phyloP scores from a whole-genome alignment of 768 basidiomycete species.

The Mycena venus region DNA sequence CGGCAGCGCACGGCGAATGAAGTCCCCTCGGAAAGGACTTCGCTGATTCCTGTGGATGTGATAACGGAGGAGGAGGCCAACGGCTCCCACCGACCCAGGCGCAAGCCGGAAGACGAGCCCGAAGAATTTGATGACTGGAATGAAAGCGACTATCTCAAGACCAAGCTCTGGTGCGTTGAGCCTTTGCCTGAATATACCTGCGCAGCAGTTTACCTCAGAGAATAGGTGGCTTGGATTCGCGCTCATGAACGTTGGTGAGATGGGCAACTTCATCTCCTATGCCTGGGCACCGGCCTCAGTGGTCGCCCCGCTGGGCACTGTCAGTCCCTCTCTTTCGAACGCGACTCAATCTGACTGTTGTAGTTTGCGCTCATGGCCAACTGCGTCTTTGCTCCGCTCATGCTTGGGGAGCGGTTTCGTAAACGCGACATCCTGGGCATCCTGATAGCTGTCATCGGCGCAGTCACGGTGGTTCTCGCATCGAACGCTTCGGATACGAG shows the following conservation, averaged over 20 bases:
- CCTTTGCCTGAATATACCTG: not conserved
- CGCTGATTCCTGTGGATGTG: constrained; percentile 56
- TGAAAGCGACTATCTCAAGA: constrained; percentile 85
- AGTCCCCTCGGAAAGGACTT: constrained; percentile 29
- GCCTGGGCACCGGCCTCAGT: constrained; percentile 93
- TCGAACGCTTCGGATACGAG: constrained; percentile 78
- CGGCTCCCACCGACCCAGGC: constrained; percentile 38
- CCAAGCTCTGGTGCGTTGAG: constrained; percentile 80
- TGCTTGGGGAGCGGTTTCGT: constrained; percentile 87
- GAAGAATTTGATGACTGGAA: constrained; percentile 50
- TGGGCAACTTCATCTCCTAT: constrained; percentile 91
- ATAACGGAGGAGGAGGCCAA: constrained; percentile 53
- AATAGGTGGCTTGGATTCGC: constrained; percentile 92
- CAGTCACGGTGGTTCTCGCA: constrained; percentile 92
- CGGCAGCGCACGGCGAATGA: constrained; percentile 32
- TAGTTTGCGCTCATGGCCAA: constrained; percentile 96
- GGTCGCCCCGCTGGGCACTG: constrained; percentile 96
- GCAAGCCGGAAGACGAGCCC: constrained; percentile 34
- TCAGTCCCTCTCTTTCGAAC: constrained; percentile 53
- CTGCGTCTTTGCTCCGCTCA: constrained; percentile 91
- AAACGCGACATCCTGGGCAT: constrained; percentile 88
- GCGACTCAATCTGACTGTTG: constrained; percentile 19
- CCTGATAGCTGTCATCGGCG: constrained; percentile 85
- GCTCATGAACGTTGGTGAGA: constrained; percentile 93
- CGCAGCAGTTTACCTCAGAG: constrained; percentile 9